Evolutionary conservation across 2,329 filamentous ascomycete species (phyloP).

Genomic region (Microdochium nivale): DNA sequence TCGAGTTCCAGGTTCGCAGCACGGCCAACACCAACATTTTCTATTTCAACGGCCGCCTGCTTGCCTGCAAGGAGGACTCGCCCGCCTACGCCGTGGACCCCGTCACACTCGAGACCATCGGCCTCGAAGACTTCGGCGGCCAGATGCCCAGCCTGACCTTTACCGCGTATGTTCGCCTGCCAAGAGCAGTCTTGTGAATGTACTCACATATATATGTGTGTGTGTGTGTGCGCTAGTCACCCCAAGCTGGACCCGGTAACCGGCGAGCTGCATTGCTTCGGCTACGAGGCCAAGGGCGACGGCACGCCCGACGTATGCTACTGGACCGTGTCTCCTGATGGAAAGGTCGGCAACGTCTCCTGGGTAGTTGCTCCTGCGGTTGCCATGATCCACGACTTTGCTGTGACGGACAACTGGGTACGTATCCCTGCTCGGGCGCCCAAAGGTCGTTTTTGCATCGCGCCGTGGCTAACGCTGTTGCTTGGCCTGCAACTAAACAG

Average conservation of each 20-base stretch:
- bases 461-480: not conserved
- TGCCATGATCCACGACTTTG: constrained; percentile 33
- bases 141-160: constrained; percentile 25
- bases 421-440: not conserved
- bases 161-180: constrained; percentile 16
- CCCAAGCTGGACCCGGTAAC: constrained; percentile 31
- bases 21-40: constrained; percentile 44
- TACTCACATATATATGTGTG: no score
- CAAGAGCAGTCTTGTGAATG: no score
- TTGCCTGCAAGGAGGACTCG: constrained; percentile 33
- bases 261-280: constrained; percentile 28
- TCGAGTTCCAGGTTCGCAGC: constrained; percentile 20
- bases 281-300: constrained; percentile 31
- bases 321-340: constrained; percentile 18
- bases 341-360: constrained; percentile 18
- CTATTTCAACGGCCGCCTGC: constrained; percentile 35
- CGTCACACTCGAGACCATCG: constrained; percentile 21
- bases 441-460: not conserved
- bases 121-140: constrained; percentile 23
- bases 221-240: constrained; percentile 16
- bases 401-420: constrained; percentile 30
- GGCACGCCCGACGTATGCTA: constrained; percentile 28
- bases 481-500: not conserved
- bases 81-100: constrained; percentile 25
- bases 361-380: constrained; percentile 25